Percentiles rank a stretch among this genome's conserved stretches.
Conservation (phyloP, 2,329 filamentous ascomycete species). For the Orbilia quercus region DNA sequence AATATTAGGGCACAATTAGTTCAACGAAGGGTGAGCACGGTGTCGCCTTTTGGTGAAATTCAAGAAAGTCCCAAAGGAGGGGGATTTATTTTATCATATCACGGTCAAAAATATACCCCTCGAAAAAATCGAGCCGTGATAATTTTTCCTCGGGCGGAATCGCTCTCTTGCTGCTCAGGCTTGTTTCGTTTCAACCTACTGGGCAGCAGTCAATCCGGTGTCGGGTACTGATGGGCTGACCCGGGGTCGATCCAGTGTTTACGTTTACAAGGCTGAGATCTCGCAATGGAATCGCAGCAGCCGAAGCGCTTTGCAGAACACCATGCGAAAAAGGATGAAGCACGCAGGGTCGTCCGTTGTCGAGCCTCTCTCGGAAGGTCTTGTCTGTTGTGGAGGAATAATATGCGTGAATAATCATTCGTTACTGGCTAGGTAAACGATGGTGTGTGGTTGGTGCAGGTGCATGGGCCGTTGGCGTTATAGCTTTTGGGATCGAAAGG, state of each 20-base stretch:
- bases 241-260: slow-evolving; percentile 8
- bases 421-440: slow-evolving; percentile 55
- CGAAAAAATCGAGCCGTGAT: slow-evolving; percentile 37
- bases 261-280: slow-evolving; percentile 50
- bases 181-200: slow-evolving; percentile 31
- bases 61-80: slow-evolving; percentile 15
- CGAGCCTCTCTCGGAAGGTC: slow-evolving; percentile 48
- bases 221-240: slow-evolving; percentile 19
- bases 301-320: slow-evolving; percentile 13
- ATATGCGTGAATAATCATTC: slow-evolving; percentile 55
- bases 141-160: slow-evolving; percentile 49
- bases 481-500: slow-evolving; percentile 28
- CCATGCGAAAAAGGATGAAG: slow-evolving; percentile 20
- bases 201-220: neutral
- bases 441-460: slow-evolving; percentile 24
- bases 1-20: slow-evolving; percentile 28
- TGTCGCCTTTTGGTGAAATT: slow-evolving; percentile 11
- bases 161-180: slow-evolving; percentile 5
- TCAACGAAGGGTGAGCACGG: slow-evolving; percentile 37
- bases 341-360: slow-evolving; percentile 36
- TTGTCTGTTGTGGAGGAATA: slow-evolving; percentile 45
- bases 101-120: slow-evolving; percentile 21
- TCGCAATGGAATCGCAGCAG: slow-evolving; percentile 32
- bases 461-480: slow-evolving; percentile 5
- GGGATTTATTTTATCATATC: slow-evolving; percentile 9